Percentiles rank a stretch among this genome's conserved stretches.
Conservation (phyloP, 805 yeast species). For the Clavispora vitiphila region DNA sequence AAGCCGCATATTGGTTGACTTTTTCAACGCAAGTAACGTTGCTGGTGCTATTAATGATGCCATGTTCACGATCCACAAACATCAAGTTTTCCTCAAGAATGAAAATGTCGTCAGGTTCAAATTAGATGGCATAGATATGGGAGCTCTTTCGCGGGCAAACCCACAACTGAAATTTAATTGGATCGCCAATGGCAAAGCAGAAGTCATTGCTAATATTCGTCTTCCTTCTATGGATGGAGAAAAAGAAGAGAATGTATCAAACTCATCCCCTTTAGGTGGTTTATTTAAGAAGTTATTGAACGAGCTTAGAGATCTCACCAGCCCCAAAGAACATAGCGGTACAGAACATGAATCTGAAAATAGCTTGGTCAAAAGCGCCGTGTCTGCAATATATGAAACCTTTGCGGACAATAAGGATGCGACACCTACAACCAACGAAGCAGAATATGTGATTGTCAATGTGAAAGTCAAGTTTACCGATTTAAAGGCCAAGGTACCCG, state of each 20-base stretch:
- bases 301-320: conserved; percentile 21
- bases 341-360: conserved; percentile 14
- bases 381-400: conserved; percentile 39
- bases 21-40: conserved; percentile 63
- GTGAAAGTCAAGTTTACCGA: conserved; percentile 61
- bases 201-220: conserved; percentile 66
- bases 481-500: conserved; percentile 51
- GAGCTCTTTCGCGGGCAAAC: conserved; percentile 22
- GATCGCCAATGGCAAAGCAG: conserved; percentile 63
- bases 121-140: conserved; percentile 39
- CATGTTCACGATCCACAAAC: conserved; percentile 69
- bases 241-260: conserved; percentile 18
- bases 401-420: conserved; percentile 20
- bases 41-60: conserved; percentile 74
- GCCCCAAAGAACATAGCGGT: conserved; percentile 2
- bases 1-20: conserved; percentile 55
- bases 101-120: conserved; percentile 32
- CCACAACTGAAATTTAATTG: conserved; percentile 55
- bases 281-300: conserved; percentile 23
- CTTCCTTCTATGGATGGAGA: conserved; percentile 44
- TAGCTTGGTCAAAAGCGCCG: conserved; percentile 33
- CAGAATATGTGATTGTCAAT: conserved; percentile 60
- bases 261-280: conserved; percentile 16
- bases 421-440: conserved; percentile 7
- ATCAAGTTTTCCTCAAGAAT: conserved; percentile 45